Evolutionary conservation across 495 filamentous ascomycete genomes (phyloP), one percentile per base, ranked within the genome.

Genomic region (Aspergillus sclerotiicarbonarius): DNA sequence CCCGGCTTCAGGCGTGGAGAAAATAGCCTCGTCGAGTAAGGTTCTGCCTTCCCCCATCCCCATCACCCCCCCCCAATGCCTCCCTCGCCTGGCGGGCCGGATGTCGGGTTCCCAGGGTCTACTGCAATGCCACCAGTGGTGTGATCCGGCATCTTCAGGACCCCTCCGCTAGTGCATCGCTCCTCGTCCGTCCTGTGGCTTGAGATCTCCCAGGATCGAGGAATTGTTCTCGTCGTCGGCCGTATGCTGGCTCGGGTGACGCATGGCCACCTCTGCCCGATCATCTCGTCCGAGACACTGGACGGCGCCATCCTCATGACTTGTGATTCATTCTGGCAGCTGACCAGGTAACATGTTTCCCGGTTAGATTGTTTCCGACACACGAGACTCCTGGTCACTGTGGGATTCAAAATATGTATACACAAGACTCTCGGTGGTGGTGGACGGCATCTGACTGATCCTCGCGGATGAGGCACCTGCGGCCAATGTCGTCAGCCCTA

Each of bases 71-170:
- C 41, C 52, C 33, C 37, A 49, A 25, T 15, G 47, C 29, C n/a
- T n/a, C n/a, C 25, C n/a, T 30, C 43, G 37, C 51, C 43, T 41
- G 43, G 31, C 58, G 51, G 58, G 25, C 53, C 58, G 58, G 58
- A 56, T 51, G 51, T 52, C 52, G 58, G 58, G 51, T 19, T 50
- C 51, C 47, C 45, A 60, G 52, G 52, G 58, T 55, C 35, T 32
- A 15, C 47, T 41, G 18, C 55, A 33, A 57, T 57, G 55, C 55
- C 55, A 57, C 57, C 58, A 60, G 58, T 60, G 58, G 58, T 60
- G 58, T 60, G 58, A 60, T 60, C 58, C 58, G 58, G 58, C 37
- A 55, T 55, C 52, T 51, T 35, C 21, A 51, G 44, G 53, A 48
- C 48, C 31, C 45, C 29, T 48, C 19, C 13, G 25, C 13, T 15